Conservation (phyloP, 108 stramenopile species). For the Skeletonema marinoi region DNA sequence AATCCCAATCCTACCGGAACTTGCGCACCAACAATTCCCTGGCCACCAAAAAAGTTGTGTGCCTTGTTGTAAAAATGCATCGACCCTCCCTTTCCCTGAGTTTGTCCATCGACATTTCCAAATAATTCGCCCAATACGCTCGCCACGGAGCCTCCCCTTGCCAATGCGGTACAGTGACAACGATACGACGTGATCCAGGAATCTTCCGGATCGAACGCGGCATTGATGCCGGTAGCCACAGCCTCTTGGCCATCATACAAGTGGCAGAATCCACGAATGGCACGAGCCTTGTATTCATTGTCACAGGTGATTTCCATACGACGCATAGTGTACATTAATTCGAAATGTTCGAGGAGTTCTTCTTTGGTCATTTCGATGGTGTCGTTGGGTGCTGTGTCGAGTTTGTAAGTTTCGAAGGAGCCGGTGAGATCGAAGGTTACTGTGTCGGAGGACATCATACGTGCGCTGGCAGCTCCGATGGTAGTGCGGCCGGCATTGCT, state of each 20-base stretch:
- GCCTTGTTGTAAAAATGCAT: constrained; percentile 99
- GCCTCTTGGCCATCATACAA: constrained; percentile 99
- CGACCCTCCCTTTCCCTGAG: constrained; percentile 97
- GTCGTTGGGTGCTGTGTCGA: constrained; percentile 69
- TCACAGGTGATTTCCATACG: constrained; percentile 99
- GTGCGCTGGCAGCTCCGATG: constrained; percentile 3
- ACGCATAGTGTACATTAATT: constrained; percentile 99
- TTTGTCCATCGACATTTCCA: constrained; percentile 74
- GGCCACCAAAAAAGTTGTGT: constrained; percentile 97
- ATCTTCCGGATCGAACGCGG: constrained; percentile 88
- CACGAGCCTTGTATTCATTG: constrained; percentile 98
- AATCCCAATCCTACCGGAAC: constrained; percentile 98
- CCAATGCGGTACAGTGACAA: constrained; percentile 96
- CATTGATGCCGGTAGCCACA: constrained; percentile 94
- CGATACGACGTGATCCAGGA: constrained; percentile 97
- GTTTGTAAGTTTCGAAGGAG: constrained; percentile 80
- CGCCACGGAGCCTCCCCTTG: constrained; percentile 90
- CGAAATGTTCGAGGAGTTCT: constrained; percentile 91
- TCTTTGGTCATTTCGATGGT: constrained; percentile 86
- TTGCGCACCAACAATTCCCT: constrained; percentile 99
- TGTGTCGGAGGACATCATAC: constrained; percentile 37
- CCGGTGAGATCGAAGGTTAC: constrained; percentile 79
- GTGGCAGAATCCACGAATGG: constrained; percentile 99
- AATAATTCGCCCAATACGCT: constrained; percentile 92
- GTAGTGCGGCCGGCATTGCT: neutral